A percentile compares a stretch with the other conserved stretches of the same genome.
Conservation (phyloP, 2,329 filamentous ascomycete species). For the Fusarium pseudograminearum region DNA sequence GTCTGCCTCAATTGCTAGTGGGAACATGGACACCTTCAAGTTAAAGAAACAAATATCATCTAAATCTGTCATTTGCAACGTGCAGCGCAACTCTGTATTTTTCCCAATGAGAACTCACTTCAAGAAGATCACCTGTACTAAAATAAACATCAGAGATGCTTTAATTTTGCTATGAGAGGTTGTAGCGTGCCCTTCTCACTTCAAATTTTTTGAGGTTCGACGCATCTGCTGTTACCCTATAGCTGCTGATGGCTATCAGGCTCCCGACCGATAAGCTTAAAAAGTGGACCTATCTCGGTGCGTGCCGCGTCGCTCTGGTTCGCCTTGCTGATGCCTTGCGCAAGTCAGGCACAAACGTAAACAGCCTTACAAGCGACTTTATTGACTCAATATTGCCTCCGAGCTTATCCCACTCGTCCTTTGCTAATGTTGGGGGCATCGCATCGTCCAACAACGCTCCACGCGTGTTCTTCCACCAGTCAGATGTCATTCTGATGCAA, state of each 20-base stretch:
- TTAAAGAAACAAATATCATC: background rate
- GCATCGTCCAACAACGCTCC: background rate
- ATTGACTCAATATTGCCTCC: background rate
- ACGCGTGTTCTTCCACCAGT: conserved; percentile 34
- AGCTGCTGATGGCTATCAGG: rapidly evolving
- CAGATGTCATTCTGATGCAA: conserved; percentile 21
- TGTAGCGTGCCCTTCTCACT: rapidly evolving
- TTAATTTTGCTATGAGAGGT: background rate
- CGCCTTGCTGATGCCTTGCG: background rate
- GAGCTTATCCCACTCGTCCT: background rate
- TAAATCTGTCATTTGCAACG: too few species aligned
- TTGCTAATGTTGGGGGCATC: conserved; percentile 18
- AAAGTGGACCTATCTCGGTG: background rate
- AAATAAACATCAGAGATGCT: rapidly evolving
- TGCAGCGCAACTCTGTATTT: background rate
- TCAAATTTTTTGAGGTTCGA: background rate
- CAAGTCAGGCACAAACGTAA: background rate
- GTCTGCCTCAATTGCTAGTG: background rate
- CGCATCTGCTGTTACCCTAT: background rate
- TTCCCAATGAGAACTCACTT: rapidly evolving
- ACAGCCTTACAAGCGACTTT: background rate
- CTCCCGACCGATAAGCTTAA: conserved; percentile 5
- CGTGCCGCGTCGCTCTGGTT: background rate
- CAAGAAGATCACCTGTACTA: rapidly evolving
- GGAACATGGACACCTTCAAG: too few species aligned